A percentile compares a stretch with the other conserved stretches of the same genome.
These are phyloP conservation scores for Boletus nobilissimus DNA, from an alignment of 1,284 basidiomycete species.

Conservation along the genomic window DNA sequence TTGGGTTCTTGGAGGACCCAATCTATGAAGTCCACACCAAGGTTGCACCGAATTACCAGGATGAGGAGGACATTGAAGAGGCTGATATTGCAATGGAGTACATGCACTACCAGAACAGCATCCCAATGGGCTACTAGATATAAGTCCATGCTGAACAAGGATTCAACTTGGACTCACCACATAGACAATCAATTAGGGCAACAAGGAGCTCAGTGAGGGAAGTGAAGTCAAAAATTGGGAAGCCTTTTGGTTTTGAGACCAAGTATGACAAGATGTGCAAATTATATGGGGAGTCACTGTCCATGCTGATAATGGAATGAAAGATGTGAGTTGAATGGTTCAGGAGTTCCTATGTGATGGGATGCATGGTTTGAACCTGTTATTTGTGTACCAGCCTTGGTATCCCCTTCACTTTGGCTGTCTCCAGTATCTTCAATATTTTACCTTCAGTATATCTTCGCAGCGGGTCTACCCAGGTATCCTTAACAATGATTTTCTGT, in stretches of 20 bases:
- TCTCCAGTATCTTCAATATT: not conserved
- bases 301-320: too few relatives aligned
- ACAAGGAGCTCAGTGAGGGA: not conserved
- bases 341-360: not conserved
- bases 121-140: too few relatives aligned
- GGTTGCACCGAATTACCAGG: too few relatives aligned
- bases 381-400: not conserved
- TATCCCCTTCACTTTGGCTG: not conserved
- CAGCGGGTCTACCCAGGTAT: not conserved
- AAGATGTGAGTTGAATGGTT: not conserved
- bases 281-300: not conserved
- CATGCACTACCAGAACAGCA: too few relatives aligned
- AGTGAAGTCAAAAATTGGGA: not conserved
- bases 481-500: not conserved
- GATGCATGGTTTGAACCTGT: not conserved
- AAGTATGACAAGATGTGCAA: not conserved
- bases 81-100: too few relatives aligned
- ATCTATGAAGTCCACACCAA: too few relatives aligned
- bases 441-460: not conserved
- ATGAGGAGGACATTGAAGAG: too few relatives aligned
- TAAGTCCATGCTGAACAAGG: not conserved
- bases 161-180: not conserved
- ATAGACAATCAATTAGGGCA: not conserved
- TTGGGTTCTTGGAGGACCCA: too few relatives aligned
- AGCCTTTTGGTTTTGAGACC: not conserved